phyloP scores from a whole-genome alignment of 768 basidiomycete species.

The Dioszegia crocea region DNA sequence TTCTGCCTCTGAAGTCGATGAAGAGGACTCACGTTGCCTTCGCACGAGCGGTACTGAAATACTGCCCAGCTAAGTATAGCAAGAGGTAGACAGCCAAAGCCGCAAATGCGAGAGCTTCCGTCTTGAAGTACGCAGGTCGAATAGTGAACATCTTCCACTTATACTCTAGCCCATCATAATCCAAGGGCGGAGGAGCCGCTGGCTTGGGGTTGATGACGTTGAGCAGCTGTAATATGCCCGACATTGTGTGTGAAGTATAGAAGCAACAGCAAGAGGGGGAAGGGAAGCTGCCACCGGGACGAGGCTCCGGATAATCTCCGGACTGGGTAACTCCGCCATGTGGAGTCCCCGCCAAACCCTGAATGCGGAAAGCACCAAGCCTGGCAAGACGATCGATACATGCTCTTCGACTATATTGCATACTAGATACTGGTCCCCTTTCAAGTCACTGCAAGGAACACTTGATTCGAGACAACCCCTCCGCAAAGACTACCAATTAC shows the following conservation, averaged over 20 bases:
- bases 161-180: constrained; percentile 71
- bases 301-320: not conserved
- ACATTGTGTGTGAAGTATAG: constrained; percentile 5
- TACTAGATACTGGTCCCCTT: too few species aligned
- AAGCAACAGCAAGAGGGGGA: not conserved
- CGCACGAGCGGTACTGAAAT: constrained; percentile 60
- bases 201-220: constrained; percentile 51
- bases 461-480: too few species aligned
- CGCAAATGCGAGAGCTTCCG: constrained; percentile 60
- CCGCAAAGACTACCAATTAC: not conserved
- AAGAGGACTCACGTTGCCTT: constrained; percentile 60
- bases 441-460: too few species aligned
- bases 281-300: not conserved
- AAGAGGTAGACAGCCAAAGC: constrained; percentile 59
- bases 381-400: too few species aligned
- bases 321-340: not conserved
- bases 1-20: constrained; percentile 11
- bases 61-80: constrained; percentile 61
- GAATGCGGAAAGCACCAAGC: too few species aligned
- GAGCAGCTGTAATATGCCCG: constrained; percentile 21
- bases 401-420: too few species aligned
- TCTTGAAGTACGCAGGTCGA: constrained; percentile 74
- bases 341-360: too few species aligned
- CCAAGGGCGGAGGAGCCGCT: constrained; percentile 56
- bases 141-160: constrained; percentile 73